A percentile compares a stretch with the other conserved stretches of the same genome.
Evolutionary conservation across 495 filamentous ascomycete species (phyloP).

Genomic region (Evansstolkia leycettana): DNA sequence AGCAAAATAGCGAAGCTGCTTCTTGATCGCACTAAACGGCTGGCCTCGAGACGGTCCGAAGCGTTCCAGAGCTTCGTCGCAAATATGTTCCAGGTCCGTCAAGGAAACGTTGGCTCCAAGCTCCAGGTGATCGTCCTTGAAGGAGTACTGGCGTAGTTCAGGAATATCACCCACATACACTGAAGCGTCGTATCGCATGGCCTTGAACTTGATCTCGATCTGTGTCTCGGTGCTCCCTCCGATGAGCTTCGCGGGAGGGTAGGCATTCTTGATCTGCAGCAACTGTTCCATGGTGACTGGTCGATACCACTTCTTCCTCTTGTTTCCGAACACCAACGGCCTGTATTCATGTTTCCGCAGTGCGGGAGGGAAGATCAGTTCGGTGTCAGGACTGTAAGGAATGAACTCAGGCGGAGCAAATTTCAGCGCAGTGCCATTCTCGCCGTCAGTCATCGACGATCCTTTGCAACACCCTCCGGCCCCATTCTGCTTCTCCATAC

Average conservation of each 20-base stretch:
- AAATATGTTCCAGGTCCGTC: slow-evolving; percentile 54
- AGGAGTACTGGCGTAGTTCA: slow-evolving; percentile 67
- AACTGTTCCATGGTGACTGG: slow-evolving; percentile 81
- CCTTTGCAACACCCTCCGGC: slow-evolving; percentile 28
- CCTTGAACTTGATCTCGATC: slow-evolving; percentile 98
- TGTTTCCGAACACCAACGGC: slow-evolving; percentile 83
- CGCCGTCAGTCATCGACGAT: slow-evolving; percentile 7
- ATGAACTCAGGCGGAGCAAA: slow-evolving; percentile 55
- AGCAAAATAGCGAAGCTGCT: slow-evolving; percentile 69
- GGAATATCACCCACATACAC: slow-evolving; percentile 91
- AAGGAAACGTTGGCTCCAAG: slow-evolving; percentile 87
- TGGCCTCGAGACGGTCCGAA: slow-evolving; percentile 66
- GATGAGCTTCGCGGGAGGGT: slow-evolving; percentile 85
- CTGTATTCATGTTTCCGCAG: slow-evolving; percentile 71
- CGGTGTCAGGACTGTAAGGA: slow-evolving; percentile 81
- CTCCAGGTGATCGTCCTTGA: slow-evolving; percentile 70
- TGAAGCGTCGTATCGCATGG: slow-evolving; percentile 74
- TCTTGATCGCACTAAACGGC: slow-evolving; percentile 37
- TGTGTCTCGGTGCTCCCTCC: slow-evolving; percentile 95
- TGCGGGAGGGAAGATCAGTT: slow-evolving; percentile 85
- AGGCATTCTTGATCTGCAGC: slow-evolving; percentile 75
- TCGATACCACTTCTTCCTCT: slow-evolving; percentile 86
- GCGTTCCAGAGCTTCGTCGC: slow-evolving; percentile 62
- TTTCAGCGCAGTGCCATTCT: slow-evolving; percentile 12
- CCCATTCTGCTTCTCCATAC: slow-evolving; percentile 38